phyloP scores from a whole-genome alignment of 352 stramenopile species.

The Thalassiosira livingstoniorum region DNA sequence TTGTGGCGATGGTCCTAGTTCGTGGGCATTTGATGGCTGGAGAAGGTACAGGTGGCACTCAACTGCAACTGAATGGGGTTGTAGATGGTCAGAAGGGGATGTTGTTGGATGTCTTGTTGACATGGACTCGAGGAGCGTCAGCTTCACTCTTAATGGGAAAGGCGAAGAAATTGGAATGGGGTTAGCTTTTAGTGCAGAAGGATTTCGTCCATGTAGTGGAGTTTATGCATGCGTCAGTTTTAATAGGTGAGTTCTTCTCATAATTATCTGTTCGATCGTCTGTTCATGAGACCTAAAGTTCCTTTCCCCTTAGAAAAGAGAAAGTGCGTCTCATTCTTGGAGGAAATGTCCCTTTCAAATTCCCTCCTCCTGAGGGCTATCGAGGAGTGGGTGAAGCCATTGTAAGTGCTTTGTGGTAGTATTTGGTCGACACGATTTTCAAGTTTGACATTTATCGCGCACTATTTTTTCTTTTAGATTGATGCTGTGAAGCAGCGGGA shows the following conservation, averaged over 20 bases:
- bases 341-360: conserved; percentile 80
- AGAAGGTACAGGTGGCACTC: conserved; percentile 86
- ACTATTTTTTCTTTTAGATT: too few species aligned
- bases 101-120: conserved; percentile 86
- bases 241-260: conserved; percentile 68
- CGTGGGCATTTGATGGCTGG: conserved; percentile 87
- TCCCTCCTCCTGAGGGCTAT: conserved; percentile 80
- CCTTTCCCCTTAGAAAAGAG: conserved; percentile 65
- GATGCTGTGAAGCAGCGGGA: conserved; percentile 72
- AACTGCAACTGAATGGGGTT: conserved; percentile 81
- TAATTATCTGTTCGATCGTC: conserved; percentile 4
- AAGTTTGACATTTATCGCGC: too few species aligned
- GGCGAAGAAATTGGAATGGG: conserved; percentile 88
- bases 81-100: conserved; percentile 85
- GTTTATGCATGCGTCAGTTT: conserved; percentile 89
- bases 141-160: conserved; percentile 88
- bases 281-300: neutral
- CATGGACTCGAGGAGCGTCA: conserved; percentile 83
- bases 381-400: conserved; percentile 81
- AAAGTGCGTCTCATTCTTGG: conserved; percentile 86
- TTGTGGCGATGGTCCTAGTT: conserved; percentile 84
- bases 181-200: conserved; percentile 83
- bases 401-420: too few species aligned
- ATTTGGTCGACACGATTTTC: too few species aligned
- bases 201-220: conserved; percentile 84